Base-by-base conservation (phyloP, 164 flowering plant species). In the Vitis labrusca region DNA sequence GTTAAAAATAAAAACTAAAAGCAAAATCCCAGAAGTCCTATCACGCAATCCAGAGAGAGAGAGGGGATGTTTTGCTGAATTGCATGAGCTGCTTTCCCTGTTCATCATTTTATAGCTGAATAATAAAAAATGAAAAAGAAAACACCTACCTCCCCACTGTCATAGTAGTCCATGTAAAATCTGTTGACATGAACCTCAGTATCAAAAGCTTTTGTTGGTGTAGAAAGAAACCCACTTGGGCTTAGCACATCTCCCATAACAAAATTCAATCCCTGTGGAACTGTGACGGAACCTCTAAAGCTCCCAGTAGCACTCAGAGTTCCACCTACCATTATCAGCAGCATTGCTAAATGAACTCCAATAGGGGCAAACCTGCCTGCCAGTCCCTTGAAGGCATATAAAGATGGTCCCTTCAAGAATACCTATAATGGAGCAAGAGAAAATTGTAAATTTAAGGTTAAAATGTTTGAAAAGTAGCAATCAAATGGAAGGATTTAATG, bases 181-280 rank as follows among this genome's bases (percentile, higher is more conserved):
- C 68, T 82, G 73, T 95, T 90, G 64, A 95, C 97, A 79, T 91
- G 99, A 75, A 95, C 94, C 79, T 95, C 99, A 5, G 98, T 91
- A 63, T 81, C 84, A 76, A 95, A 95, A 78, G 90, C 85, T 59
- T 85, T 82, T 9, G 92, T 79, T 3, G 98, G 97, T 68, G 77
- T 81, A 29, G 99, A 93, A 59, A 95, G 91, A 78, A 93, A 91
- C 27, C 99, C 98, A 48, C 49, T 79, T 48, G 99, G 97, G 53
- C 79, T 81, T 61, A 93, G 56, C 17, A 95, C 94, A 85, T 95
- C 98, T 59, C 98, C 99, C 19, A 90, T 71, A 19, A 95, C 89
- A 63, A 95, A 95, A 69, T 95, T 93, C 67, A 95, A 80, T 47
- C 99, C 99, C 77, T 95, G 99, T 17, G 99, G 99, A 71, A 95